Conservation (phyloP, 768 basidiomycete species). For the Tephrocybe sp. region DNA sequence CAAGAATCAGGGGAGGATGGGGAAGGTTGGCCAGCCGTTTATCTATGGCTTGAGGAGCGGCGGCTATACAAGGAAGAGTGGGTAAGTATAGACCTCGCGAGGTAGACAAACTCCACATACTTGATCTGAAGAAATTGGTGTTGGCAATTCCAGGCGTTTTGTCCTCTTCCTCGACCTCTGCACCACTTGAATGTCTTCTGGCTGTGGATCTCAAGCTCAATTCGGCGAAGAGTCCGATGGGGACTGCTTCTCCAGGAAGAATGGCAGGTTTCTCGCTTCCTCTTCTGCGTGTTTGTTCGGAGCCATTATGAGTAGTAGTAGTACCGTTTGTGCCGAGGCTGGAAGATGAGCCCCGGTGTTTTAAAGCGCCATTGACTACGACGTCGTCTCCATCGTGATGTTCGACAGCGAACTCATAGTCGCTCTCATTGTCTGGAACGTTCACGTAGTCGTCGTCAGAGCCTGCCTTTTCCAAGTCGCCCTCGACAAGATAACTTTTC, state of each 20-base stretch:
- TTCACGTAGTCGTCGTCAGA: conserved; percentile 37
- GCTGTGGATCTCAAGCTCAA: conserved; percentile 47
- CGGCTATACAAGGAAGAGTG: conserved; percentile 25
- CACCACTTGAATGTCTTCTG: conserved; percentile 30
- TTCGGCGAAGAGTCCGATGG: conserved; percentile 76
- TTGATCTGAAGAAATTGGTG: conserved; percentile 63
- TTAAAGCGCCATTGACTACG: conserved; percentile 16
- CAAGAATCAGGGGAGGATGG: conserved; percentile 64
- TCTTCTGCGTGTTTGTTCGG: conserved; percentile 31
- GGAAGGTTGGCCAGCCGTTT: conserved; percentile 35
- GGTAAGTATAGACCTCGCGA: conserved; percentile 1
- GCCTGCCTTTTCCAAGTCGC: conserved; percentile 40
- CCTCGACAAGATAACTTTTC: conserved; percentile 46
- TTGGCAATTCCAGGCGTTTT: conserved; percentile 64
- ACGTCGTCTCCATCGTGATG: conserved; percentile 38
- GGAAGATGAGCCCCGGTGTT: conserved; percentile 35
- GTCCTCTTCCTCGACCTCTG: conserved; percentile 41
- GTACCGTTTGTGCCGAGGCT: conserved; percentile 35
- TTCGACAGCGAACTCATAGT: conserved; percentile 42
- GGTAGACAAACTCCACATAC: conserved; percentile 19
- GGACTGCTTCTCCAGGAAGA: conserved; percentile 59
- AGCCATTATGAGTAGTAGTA: too few relatives aligned
- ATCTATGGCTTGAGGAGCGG: conserved; percentile 37
- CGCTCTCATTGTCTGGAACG: conserved; percentile 26
- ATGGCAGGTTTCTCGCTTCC: conserved; percentile 48